phyloP scores from a whole-genome alignment of 768 basidiomycete genomes.

The Crepidotus variabilis region DNA sequence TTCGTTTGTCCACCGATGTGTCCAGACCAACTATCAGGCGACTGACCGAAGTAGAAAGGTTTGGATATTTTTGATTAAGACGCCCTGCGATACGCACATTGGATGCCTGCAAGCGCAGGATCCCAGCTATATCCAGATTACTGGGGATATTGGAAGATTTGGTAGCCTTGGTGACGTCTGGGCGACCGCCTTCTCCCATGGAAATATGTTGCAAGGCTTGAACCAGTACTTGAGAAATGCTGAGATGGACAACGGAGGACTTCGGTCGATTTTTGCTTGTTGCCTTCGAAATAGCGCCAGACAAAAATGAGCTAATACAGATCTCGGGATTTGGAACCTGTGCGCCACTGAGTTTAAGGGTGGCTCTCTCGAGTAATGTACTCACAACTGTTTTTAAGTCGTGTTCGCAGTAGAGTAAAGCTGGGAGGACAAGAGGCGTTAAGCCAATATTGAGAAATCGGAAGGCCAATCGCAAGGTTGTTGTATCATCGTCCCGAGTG shows the following conservation, averaged over 20 bases:
- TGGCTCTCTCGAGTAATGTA: too few relatives aligned
- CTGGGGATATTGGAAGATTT: slow-evolving; percentile 17
- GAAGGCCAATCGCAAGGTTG: slow-evolving; percentile 38
- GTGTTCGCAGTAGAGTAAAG: slow-evolving; percentile 38
- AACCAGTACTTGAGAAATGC: slow-evolving; percentile 35
- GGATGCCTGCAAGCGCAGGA: slow-evolving; percentile 19
- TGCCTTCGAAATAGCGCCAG: slow-evolving; percentile 28
- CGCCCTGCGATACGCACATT: slow-evolving; percentile 20
- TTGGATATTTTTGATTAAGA: slow-evolving; percentile 11
- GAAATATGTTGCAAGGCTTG: slow-evolving; percentile 46
- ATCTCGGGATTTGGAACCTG: slow-evolving; percentile 5
- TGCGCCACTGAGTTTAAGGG: background rate
- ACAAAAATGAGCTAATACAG: slow-evolving; percentile 5
- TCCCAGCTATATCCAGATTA: slow-evolving; percentile 27
- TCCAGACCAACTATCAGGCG: slow-evolving; percentile 20
- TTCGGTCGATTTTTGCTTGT: slow-evolving; percentile 13
- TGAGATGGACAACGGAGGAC: slow-evolving; percentile 36
- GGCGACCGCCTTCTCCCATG: slow-evolving; percentile 29
- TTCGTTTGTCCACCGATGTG: slow-evolving; percentile 29
- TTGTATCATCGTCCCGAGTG: slow-evolving; percentile 24
- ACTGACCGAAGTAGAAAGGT: slow-evolving; percentile 19
- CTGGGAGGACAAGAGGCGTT: slow-evolving; percentile 54
- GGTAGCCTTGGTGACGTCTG: slow-evolving; percentile 19
- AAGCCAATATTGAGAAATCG: slow-evolving; percentile 36
- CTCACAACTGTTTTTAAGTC: slow-evolving; percentile 5